These are phyloP conservation scores for Syzygium oleosum DNA, from an alignment of 345 rosid species.

Conservation along the genomic window DNA sequence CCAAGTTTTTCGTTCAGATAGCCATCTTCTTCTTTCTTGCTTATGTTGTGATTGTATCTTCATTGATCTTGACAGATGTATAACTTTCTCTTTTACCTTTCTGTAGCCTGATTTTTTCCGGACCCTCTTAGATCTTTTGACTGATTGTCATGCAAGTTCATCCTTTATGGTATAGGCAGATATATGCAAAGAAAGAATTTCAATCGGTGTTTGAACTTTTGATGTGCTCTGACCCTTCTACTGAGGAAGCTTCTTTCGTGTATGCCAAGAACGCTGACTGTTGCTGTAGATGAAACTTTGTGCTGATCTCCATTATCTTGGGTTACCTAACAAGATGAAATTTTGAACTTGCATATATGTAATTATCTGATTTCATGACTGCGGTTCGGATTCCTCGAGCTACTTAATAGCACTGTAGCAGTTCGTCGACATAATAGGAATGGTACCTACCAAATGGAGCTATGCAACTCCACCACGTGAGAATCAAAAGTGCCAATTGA, in stretches of 20 bases:
- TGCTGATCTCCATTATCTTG: neutral
- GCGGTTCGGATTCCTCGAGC: neutral
- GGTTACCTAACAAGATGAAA: neutral
- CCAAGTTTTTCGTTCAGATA: conserved; percentile 77
- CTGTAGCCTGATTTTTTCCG: neutral
- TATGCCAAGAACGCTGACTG: neutral
- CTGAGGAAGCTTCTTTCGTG: neutral
- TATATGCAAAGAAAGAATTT: neutral
- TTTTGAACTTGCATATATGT: neutral
- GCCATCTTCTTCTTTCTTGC: conserved; percentile 88
- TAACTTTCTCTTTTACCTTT: conserved; percentile 9
- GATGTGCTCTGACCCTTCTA: neutral
- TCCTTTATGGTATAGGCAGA: neutral
- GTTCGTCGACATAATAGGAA: neutral
- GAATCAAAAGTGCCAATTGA: neutral
- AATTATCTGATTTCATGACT: neutral
- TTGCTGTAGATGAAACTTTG: neutral
- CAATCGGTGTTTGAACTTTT: neutral
- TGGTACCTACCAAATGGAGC: neutral
- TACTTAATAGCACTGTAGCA: neutral
- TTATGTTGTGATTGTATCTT: conserved; percentile 89
- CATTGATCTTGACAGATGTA: conserved; percentile 86
- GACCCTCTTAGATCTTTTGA: neutral
- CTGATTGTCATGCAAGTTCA: neutral
- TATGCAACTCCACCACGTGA: neutral